Percentiles rank a stretch among this genome's conserved stretches.
These are phyloP conservation scores for Blastomyces silverae DNA, from an alignment of 2,329 filamentous ascomycete genomes.

Conservation along the genomic window DNA sequence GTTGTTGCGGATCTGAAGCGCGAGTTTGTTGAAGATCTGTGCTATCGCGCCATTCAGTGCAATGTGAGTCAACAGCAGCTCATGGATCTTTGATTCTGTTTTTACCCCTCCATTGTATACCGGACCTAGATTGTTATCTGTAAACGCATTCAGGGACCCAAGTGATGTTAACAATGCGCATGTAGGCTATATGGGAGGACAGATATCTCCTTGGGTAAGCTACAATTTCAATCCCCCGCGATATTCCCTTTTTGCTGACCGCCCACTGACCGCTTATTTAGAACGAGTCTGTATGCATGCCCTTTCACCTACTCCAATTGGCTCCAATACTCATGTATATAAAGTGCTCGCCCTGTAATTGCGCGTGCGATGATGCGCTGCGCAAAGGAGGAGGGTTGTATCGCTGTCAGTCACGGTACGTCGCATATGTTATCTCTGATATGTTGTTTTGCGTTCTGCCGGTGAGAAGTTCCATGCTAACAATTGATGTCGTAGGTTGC, in stretches of 20 bases:
- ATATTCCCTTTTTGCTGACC: background rate
- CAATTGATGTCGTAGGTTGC: slow-evolving; percentile 28
- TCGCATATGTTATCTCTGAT: background rate
- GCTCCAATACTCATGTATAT: slow-evolving; percentile 2
- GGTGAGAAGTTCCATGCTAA: background rate
- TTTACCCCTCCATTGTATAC: background rate
- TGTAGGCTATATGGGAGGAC: slow-evolving; percentile 62
- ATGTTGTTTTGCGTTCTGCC: background rate
- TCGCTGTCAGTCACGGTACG: slow-evolving; percentile 36
- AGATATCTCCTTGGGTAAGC: slow-evolving; percentile 51
- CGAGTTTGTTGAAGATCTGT: slow-evolving; percentile 74
- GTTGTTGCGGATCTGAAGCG: slow-evolving; percentile 58
- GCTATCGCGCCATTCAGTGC: slow-evolving; percentile 72
- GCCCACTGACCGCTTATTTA: slow-evolving; percentile 23
- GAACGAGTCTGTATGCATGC: slow-evolving; percentile 30
- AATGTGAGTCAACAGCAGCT: slow-evolving; percentile 37
- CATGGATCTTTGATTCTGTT: background rate
- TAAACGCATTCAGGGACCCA: background rate
- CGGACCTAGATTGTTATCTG: slow-evolving; percentile 12
- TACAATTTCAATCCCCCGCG: background rate
- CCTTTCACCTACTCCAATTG: slow-evolving; percentile 7
- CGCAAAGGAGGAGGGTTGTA: slow-evolving; percentile 40
- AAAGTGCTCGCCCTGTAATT: slow-evolving; percentile 42
- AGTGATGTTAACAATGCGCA: slow-evolving; percentile 24
- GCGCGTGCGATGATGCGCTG: slow-evolving; percentile 41